Percentiles rank a stretch among this genome's conserved stretches.
These are phyloP conservation scores for Aspergillus sclerotioniger DNA, from an alignment of 495 filamentous ascomycete species.

Conservation along the genomic window DNA sequence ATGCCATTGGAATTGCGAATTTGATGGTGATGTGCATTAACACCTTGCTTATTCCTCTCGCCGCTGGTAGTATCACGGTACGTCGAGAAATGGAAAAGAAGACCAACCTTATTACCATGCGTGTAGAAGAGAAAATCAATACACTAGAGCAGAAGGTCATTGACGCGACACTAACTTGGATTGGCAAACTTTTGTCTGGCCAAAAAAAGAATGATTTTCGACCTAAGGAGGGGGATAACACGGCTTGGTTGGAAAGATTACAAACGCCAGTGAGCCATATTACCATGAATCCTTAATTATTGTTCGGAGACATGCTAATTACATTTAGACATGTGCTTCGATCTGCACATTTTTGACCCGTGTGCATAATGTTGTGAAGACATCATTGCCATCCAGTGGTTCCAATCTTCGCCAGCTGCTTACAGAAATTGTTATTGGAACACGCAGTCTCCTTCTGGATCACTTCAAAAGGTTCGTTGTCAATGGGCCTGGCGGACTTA, in stretches of 20 bases:
- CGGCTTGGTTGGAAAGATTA: conserved; percentile 70
- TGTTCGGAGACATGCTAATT: background rate
- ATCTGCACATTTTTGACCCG: conserved; percentile 74
- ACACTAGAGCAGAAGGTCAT: conserved; percentile 81
- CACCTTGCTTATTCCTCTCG: conserved; percentile 86
- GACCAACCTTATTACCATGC: conserved; percentile 65
- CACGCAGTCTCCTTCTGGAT: conserved; percentile 75
- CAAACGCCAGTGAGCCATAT: conserved; percentile 63
- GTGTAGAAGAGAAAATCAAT: conserved; percentile 87
- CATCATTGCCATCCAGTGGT: conserved; percentile 68
- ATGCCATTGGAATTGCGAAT: conserved; percentile 84
- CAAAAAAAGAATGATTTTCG: conserved; percentile 94
- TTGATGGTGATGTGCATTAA: conserved; percentile 88
- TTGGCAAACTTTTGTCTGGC: conserved; percentile 65
- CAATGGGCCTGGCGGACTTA: conserved; percentile 85
- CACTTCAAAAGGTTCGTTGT: conserved; percentile 94
- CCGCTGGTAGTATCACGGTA: conserved; percentile 82
- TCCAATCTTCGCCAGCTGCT: conserved; percentile 74
- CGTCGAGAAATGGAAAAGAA: conserved; percentile 88
- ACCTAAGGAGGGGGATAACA: conserved; percentile 79
- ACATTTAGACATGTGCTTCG: conserved; percentile 63
- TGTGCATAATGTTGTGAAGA: conserved; percentile 56
- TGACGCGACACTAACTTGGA: conserved; percentile 78
- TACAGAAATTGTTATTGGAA: conserved; percentile 79
- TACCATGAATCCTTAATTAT: background rate